Percentiles rank a stretch among this genome's conserved stretches.
Evolutionary conservation across 257 asterid genomes (phyloP).

Genomic region (Gardenia jasminoides): DNA sequence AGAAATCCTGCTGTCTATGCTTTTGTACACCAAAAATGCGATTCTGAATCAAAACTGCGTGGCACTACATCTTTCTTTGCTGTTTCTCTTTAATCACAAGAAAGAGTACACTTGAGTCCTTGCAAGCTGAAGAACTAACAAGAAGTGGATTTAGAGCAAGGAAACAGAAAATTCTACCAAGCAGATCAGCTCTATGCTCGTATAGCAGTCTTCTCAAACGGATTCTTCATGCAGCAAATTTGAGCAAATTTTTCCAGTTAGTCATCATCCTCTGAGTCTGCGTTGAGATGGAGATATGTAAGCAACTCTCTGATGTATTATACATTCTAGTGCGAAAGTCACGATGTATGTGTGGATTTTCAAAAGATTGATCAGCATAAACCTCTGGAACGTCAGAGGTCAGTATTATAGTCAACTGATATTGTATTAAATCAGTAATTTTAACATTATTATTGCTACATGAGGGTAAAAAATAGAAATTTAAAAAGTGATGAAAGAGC

Average conservation of each 20-base stretch:
- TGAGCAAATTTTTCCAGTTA: conserved; percentile 25
- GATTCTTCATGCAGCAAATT: conserved; percentile 3
- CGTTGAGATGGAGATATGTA: conserved; percentile 15
- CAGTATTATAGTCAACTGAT: no score
- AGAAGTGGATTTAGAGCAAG: neutral
- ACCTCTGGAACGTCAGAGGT: no score
- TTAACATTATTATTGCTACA: no score
- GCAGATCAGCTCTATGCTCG: neutral
- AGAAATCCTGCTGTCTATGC: conserved; percentile 3
- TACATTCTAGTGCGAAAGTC: neutral
- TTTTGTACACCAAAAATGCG: conserved; percentile 22
- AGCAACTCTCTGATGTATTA: conserved; percentile 5
- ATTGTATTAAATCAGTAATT: no score
- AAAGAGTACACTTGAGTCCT: neutral
- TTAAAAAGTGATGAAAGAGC: no score
- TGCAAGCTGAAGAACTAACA: neutral
- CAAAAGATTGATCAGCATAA: no score
- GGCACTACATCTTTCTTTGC: conserved; percentile 3
- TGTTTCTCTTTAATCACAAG: conserved; percentile 1
- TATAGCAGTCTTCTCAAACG: neutral
- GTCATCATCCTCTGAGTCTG: conserved; percentile 68
- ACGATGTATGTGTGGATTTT: no score
- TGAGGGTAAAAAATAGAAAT: no score
- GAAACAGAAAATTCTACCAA: neutral
- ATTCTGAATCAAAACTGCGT: neutral